Percentiles rank a stretch among this genome's conserved stretches.
phyloP scores from a whole-genome alignment of 768 basidiomycete species.

The Agaricus subrufescens region DNA sequence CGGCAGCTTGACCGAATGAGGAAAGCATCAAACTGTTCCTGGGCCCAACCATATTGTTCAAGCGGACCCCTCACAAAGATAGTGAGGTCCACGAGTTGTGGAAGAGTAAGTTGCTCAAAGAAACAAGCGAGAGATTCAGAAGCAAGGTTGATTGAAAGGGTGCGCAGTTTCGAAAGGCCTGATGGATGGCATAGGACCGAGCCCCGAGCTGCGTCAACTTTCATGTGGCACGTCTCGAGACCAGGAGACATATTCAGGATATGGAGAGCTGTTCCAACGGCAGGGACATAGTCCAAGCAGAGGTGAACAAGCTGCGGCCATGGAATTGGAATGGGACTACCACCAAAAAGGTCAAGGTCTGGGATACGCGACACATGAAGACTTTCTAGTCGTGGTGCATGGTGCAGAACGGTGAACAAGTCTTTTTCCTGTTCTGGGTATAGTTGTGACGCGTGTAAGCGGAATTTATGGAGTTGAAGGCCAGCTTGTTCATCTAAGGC shows the following conservation, averaged over 20 bases:
- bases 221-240: constrained; percentile 22
- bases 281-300: constrained; percentile 22
- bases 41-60: constrained; percentile 28
- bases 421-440: constrained; percentile 24
- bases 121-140: constrained; percentile 24
- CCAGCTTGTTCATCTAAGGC: constrained; percentile 18
- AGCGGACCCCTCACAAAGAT: constrained; percentile 24
- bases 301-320: constrained; percentile 26
- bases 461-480: constrained; percentile 26
- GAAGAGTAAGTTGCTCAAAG: constrained; percentile 23
- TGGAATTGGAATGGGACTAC: constrained; percentile 21
- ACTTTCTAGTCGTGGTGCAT: constrained; percentile 23
- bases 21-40: constrained; percentile 23
- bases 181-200: constrained; percentile 17
- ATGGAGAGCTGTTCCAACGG: constrained; percentile 21
- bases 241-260: constrained; percentile 24
- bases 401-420: constrained; percentile 25
- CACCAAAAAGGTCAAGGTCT: constrained; percentile 19
- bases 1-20: constrained; percentile 25
- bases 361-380: constrained; percentile 28
- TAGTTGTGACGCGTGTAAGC: constrained; percentile 21
- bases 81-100: constrained; percentile 19
- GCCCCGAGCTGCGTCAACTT: constrained; percentile 23
- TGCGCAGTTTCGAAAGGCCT: constrained; percentile 19
- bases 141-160: constrained; percentile 25